A percentile compares a stretch with the other conserved stretches of the same genome.
Conservation (phyloP, 2,329 filamentous ascomycete genomes). For the Phialemonium atrogriseum region DNA sequence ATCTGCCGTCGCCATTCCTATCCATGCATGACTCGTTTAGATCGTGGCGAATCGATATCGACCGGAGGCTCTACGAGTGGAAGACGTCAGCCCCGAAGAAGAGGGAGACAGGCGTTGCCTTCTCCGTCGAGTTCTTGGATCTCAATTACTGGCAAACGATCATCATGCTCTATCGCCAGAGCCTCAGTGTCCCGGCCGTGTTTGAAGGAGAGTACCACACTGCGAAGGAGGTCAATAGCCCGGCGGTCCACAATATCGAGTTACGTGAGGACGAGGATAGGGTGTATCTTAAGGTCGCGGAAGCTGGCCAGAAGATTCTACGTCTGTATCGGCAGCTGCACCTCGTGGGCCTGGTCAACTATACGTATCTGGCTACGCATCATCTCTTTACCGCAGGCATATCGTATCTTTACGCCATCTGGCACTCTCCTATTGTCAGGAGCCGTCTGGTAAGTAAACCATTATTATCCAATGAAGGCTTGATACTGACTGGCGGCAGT, state of each 20-base stretch:
- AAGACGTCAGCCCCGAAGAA: constrained; percentile 72
- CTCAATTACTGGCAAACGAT: constrained; percentile 97
- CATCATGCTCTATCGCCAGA: constrained; percentile 91
- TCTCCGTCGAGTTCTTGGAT: constrained; percentile 83
- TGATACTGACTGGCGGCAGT: constrained; percentile 36
- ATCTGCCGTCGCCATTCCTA: constrained; percentile 77
- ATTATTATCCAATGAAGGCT: not conserved
- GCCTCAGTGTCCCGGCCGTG: constrained; percentile 74
- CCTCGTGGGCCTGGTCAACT: constrained; percentile 81
- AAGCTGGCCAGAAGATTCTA: constrained; percentile 87
- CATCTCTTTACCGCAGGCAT: constrained; percentile 97
- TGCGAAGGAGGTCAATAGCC: constrained; percentile 55
- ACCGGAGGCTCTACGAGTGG: constrained; percentile 77
- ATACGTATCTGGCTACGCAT: constrained; percentile 91
- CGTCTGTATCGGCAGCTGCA: constrained; percentile 87
- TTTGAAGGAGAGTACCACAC: constrained; percentile 72
- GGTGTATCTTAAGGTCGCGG: constrained; percentile 89
- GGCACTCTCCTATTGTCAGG: constrained; percentile 86
- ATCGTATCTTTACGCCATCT: constrained; percentile 93
- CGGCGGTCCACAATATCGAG: constrained; percentile 54
- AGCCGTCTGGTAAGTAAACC: constrained; percentile 67
- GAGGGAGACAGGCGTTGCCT: constrained; percentile 75
- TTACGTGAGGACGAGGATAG: constrained; percentile 76
- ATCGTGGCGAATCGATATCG: constrained; percentile 82
- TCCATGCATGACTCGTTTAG: constrained; percentile 77